Percentiles rank a stretch among this genome's conserved stretches.
These are phyloP conservation scores for Solanum rostratum DNA, from an alignment of 257 asterid genomes.

Conservation along the genomic window DNA sequence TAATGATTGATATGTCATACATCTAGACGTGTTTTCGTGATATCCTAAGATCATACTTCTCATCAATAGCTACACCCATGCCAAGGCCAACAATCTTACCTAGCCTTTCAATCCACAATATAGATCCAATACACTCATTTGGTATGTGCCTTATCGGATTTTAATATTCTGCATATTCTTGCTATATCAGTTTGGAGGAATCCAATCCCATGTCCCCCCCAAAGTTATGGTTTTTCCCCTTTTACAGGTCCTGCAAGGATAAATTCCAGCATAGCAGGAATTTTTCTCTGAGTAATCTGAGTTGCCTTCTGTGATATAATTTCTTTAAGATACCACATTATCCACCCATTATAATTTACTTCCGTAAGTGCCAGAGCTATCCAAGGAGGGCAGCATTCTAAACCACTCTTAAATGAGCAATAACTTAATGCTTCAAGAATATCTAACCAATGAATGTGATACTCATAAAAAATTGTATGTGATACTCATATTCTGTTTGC, in stretches of 20 bases:
- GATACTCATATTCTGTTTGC: neutral
- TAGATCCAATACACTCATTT: neutral
- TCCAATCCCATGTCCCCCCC: neutral
- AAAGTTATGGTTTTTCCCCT: neutral
- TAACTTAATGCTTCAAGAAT: neutral
- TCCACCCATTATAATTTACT: neutral
- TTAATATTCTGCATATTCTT: neutral
- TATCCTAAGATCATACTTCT: neutral
- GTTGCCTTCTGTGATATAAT: neutral
- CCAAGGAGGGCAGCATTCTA: neutral
- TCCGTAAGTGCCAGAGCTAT: neutral
- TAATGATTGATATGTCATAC: neutral
- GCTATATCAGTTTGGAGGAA: neutral
- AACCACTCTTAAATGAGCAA: neutral
- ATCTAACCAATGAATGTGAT: neutral
- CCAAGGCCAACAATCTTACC: neutral
- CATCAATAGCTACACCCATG: neutral
- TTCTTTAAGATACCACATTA: neutral
- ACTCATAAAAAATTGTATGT: neutral
- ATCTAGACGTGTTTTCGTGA: neutral
- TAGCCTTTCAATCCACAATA: neutral
- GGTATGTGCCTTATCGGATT: neutral
- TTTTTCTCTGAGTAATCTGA: neutral
- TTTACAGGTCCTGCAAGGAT: neutral
- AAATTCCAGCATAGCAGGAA: neutral